phyloP scores from a whole-genome alignment of 805 yeast genomes.

The Candida namnaoensis region DNA sequence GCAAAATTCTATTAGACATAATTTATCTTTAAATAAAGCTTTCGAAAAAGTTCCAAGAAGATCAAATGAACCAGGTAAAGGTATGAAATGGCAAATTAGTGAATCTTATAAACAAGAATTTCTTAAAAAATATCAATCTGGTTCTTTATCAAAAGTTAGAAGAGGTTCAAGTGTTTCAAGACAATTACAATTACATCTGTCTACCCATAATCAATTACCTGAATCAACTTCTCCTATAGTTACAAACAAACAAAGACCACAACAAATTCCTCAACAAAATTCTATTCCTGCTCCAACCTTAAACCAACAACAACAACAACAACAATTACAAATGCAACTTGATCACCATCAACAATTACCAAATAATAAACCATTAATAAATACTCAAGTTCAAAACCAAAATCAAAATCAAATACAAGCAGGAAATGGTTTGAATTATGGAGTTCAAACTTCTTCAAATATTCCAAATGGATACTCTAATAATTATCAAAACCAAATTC shows the following conservation, averaged over 20 bases:
- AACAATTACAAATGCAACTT: background rate
- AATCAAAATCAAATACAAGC: no score
- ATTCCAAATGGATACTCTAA: constrained; percentile 3
- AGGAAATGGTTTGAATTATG: no score
- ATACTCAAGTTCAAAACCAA: no score
- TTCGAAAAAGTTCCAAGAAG: constrained; percentile 95
- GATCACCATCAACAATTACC: constrained; percentile 1
- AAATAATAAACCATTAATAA: no score
- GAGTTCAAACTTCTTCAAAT: background rate
- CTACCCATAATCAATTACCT: constrained; percentile 32
- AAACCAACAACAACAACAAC: constrained; percentile 2
- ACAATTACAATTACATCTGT: constrained; percentile 69
- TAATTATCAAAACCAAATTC: constrained; percentile 2
- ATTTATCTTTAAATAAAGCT: constrained; percentile 89
- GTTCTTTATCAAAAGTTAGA: constrained; percentile 64
- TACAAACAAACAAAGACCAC: constrained; percentile 21
- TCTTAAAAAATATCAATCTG: constrained; percentile 68
- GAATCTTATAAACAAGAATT: constrained; percentile 81
- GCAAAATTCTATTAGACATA: constrained; percentile 97
- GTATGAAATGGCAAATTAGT: constrained; percentile 98
- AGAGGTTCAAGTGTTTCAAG: constrained; percentile 78
- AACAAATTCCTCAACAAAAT: constrained; percentile 16
- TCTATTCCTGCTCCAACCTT: no score
- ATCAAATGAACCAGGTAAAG: constrained; percentile 96
- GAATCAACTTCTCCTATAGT: constrained; percentile 7